Base-by-base conservation (phyloP, 768 basidiomycete species). In the Lentinula sp. region DNA sequence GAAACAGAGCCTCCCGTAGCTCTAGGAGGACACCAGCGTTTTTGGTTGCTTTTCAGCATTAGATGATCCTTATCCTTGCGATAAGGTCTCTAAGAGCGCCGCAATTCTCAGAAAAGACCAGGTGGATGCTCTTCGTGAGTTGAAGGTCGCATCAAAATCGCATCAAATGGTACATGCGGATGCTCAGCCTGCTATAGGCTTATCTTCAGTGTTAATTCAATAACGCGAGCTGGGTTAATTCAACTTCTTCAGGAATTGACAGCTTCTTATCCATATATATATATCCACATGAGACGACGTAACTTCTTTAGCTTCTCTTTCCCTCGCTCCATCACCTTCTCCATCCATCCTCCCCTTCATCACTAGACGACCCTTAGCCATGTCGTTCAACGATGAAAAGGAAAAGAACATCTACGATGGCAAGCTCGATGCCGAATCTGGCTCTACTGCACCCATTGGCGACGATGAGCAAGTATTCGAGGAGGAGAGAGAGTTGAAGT, bases 401-500 rank as follows among this genome's bases (percentile, higher is more conserved):
- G 57, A 58, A 9, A 58, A 58, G 57, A 50, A 35, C 6, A 35
- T 39, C 23, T 46, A 45, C 20, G 42, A 48, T 46, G 39, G 57
- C 4, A 46, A 48, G n/a, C 33, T 37, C 18, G 57, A 58, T 15
- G 35, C 32, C 20, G 57, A 58, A 16, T 23, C 57, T 23, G 36
- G 18, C 33, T 32, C 32, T 20, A 20, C 37, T 20, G 48, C 12
- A 15, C 35, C 53, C 5, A 7, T 39, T 16, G 42, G 18, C 28
- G 57, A 35, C 9, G 59, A 60, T 49, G 49, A 50, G 48, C 41
- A 39, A 41, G 41, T 32, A 8, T 43, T 52, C 36, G 52, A 54
- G 42, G 56, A 57, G 45, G 42, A 57, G 35, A 57, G 18, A 42
- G 56, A 57, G 5, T 46, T 57, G 28, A 57, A 45, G 56, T 57